Evolutionary conservation across 345 rosid genomes (phyloP).

Genomic region (Psidium friedrichsthalianum): DNA sequence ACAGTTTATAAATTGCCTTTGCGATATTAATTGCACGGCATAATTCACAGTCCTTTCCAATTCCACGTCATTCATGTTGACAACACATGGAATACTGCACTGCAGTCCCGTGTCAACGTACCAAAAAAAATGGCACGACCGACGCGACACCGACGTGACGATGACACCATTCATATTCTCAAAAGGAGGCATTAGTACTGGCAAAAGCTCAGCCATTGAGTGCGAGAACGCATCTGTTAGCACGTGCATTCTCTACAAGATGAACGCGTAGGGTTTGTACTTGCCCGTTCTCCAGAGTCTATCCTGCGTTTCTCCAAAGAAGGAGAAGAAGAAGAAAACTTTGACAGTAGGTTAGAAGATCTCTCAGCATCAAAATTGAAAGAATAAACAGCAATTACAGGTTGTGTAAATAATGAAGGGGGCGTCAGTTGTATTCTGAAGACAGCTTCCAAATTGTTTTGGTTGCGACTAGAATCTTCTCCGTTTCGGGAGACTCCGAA

Average conservation of each 20-base stretch:
- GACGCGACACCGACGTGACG: not conserved
- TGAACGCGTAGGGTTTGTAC: not conserved
- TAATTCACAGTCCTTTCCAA: not conserved
- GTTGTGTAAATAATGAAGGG: not conserved
- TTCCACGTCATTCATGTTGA: not conserved
- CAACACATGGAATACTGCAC: not conserved
- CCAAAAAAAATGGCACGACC: not conserved
- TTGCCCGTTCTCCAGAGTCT: not conserved
- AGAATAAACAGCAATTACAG: not conserved
- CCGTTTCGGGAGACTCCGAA: conserved; percentile 63
- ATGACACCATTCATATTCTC: not conserved
- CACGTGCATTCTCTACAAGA: not conserved
- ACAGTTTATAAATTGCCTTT: not conserved
- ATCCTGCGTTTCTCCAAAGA: not conserved
- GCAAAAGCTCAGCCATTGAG: not conserved
- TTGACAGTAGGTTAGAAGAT: not conserved
- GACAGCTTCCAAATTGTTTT: conserved; percentile 48
- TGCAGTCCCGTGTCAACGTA: not conserved
- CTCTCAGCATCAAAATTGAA: not conserved
- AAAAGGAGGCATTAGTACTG: not conserved
- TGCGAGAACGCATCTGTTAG: not conserved
- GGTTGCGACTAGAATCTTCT: conserved; percentile 61
- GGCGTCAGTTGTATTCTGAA: conserved; percentile 32
- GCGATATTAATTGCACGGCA: not conserved
- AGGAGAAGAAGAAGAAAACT: not conserved